These are phyloP conservation scores for Leccinum truebloodii DNA, from an alignment of 768 basidiomycete genomes.

Conservation along the genomic window DNA sequence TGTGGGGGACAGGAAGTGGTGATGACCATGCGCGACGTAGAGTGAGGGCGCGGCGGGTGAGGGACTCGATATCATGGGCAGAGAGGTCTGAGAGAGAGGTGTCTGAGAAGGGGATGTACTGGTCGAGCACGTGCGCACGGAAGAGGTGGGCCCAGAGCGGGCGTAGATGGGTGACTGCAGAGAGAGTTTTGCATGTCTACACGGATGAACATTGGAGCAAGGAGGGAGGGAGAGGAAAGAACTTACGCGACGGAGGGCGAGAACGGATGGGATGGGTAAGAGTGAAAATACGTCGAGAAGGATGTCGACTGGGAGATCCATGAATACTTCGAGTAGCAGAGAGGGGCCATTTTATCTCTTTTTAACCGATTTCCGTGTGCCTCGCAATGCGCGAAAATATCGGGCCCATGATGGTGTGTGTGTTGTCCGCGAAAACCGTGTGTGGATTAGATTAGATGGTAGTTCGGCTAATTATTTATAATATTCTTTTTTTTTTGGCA, in stretches of 20 bases:
- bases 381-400: constrained; percentile 21
- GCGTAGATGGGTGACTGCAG: constrained; percentile 44
- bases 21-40: constrained; percentile 54
- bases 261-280: constrained; percentile 43
- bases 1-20: constrained; percentile 34
- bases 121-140: constrained; percentile 39
- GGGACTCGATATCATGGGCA: constrained; percentile 45
- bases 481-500: background rate
- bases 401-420: constrained; percentile 13
- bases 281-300: constrained; percentile 44
- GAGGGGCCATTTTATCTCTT: background rate
- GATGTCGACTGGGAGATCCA: constrained; percentile 48
- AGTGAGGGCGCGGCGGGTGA: constrained; percentile 40
- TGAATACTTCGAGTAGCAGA: background rate
- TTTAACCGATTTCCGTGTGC: background rate
- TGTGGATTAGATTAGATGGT: constrained; percentile 23
- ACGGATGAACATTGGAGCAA: background rate
- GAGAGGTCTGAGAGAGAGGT: constrained; percentile 37
- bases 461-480: background rate
- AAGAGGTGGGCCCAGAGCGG: constrained; percentile 53
- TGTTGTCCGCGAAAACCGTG: constrained; percentile 25
- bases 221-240: background rate
- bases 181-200: constrained; percentile 50
- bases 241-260: constrained; percentile 49
- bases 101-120: constrained; percentile 50